Base-by-base conservation (phyloP, 1,284 basidiomycete genomes). In the Xerocomus nothofagi region DNA sequence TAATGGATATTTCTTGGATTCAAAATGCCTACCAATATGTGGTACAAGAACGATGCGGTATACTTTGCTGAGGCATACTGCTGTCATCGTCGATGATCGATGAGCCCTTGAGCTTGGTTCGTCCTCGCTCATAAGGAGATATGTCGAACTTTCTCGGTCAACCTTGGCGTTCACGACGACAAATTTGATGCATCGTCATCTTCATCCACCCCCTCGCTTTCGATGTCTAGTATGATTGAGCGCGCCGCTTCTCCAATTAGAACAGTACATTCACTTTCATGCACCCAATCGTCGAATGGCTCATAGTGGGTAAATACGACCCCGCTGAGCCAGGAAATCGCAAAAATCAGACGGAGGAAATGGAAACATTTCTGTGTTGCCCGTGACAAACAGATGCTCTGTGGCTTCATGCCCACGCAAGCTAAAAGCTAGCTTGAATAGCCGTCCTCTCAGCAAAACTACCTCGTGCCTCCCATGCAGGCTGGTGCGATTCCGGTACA, bases 361-460 rank as follows among this genome's bases (percentile, higher is more conserved):
- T n/a, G n/a, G n/a, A n/a, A n/a, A n/a, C n/a, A n/a, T n/a, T n/a
- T n/a, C n/a, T n/a, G n/a, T n/a, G n/a, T n/a, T n/a, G n/a, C n/a
- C n/a, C n/a, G n/a, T n/a, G n/a, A n/a, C n/a, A n/a, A n/a, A n/a
- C n/a, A n/a, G n/a, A n/a, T n/a, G n/a, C n/a, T n/a, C n/a, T n/a
- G n/a, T n/a, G n/a, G n/a, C n/a, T n/a, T n/a, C n/a, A n/a, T n/a
- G n/a, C n/a, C n/a, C n/a, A n/a, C n/a, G n/a, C n/a, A n/a, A n/a
- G n/a, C n/a, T n/a, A 80, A 57, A 88, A 88, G 6, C 74, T 79
- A 20, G 86, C 85, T 61, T 89, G 87, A 10, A 76, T 76, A 37
- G 82, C 82, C 41, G 79, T 82, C 50, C 86, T 71, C 61, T 91
- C 87, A 30, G 85, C 86, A 50, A 90, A 59, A 57, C 85, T 88